Evolutionary conservation across 345 rosid genomes (phyloP).

Genomic region (Iberis pinnata): DNA sequence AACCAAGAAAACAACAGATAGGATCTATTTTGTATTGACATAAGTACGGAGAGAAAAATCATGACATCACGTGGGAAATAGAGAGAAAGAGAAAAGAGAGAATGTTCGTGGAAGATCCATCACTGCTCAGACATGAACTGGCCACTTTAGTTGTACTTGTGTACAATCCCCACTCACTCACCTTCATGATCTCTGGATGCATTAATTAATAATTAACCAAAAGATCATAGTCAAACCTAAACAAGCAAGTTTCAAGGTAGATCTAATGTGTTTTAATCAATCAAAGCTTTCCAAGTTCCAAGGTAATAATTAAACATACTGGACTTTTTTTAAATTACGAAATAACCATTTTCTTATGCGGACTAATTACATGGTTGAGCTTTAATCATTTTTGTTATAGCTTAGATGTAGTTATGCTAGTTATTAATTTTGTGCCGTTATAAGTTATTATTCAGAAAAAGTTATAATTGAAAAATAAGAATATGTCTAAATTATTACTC

Average conservation of each 20-base stretch:
- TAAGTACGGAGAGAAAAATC: conserved; percentile 9
- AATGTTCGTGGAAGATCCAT: conserved; percentile 24
- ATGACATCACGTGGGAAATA: conserved; percentile 20
- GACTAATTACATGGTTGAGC: too few relatives aligned
- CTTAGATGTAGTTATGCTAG: too few relatives aligned
- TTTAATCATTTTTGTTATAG: too few relatives aligned
- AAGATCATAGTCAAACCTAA: not conserved
- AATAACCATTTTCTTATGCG: not conserved
- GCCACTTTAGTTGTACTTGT: conserved; percentile 18
- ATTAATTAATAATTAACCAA: not conserved
- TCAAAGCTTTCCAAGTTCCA: conserved; percentile 8
- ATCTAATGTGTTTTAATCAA: not conserved
- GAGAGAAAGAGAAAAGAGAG: not conserved
- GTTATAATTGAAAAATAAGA: too few relatives aligned
- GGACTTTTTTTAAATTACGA: not conserved
- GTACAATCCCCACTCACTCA: conserved; percentile 16
- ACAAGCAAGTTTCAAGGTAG: not conserved
- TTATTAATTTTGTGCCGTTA: too few relatives aligned
- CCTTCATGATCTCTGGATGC: not conserved
- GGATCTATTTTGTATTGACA: not conserved
- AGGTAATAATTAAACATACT: not conserved
- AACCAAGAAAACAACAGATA: not conserved
- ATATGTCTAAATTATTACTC: too few relatives aligned
- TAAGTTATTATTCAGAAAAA: too few relatives aligned
- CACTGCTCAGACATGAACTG: conserved; percentile 25